Evolutionary conservation across 805 yeast species (phyloP).

Genomic region (Kuraishia hungarica): DNA sequence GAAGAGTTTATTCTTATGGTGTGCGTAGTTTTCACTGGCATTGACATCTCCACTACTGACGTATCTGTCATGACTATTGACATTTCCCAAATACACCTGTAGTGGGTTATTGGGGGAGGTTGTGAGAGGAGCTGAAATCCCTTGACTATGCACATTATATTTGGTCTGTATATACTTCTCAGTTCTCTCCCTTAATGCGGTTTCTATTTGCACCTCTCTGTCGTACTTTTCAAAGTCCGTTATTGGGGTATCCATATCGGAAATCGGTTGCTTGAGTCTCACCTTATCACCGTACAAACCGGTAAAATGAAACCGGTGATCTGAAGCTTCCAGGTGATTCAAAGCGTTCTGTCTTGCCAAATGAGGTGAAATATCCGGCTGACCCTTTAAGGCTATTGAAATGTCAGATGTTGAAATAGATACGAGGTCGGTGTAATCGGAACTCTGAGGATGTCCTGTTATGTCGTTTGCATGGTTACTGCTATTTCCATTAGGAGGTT

Average conservation of each 20-base stretch:
- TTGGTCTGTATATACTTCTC: not conserved
- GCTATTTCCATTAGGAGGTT: too few relatives aligned
- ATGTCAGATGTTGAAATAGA: not conserved
- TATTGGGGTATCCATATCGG: not conserved
- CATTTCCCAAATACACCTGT: not conserved
- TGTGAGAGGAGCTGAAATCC: too few relatives aligned
- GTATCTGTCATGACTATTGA: not conserved
- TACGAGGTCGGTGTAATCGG: not conserved
- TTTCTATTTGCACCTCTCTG: slow-evolving; percentile 5
- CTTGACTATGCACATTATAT: not conserved
- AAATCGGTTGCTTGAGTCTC: not conserved
- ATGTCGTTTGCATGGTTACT: too few relatives aligned
- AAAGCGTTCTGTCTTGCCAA: not conserved
- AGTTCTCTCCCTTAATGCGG: slow-evolving; percentile 3
- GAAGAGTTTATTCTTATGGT: not conserved
- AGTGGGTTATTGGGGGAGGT: not conserved
- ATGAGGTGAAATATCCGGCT: too few relatives aligned
- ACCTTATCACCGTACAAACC: not conserved
- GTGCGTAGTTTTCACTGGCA: not conserved
- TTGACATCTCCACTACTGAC: not conserved
- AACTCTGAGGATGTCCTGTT: not conserved
- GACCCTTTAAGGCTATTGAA: not conserved
- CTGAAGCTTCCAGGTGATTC: not conserved
- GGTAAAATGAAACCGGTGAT: slow-evolving; percentile 6
- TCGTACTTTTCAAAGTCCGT: slow-evolving; percentile 7